phyloP scores from a whole-genome alignment of 352 stramenopile species.

The Pythium brachiatum region DNA sequence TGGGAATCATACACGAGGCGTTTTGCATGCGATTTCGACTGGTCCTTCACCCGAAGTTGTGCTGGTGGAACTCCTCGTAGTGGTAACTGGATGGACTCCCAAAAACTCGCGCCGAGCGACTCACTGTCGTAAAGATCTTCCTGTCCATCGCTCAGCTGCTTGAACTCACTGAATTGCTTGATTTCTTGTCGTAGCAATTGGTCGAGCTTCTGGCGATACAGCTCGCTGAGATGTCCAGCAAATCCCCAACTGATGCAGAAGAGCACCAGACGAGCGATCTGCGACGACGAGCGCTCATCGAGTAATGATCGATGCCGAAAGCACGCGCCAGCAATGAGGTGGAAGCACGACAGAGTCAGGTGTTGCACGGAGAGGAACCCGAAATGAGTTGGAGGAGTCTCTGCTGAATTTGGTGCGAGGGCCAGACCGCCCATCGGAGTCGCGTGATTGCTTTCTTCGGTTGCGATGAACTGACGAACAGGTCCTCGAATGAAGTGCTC shows the following conservation, averaged over 20 bases:
- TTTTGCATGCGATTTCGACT: constrained; percentile 5
- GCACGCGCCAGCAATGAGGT: constrained; percentile 33
- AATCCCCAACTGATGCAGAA: constrained; percentile 60
- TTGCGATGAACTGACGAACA: constrained; percentile 12
- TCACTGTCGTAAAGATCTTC: constrained; percentile 38
- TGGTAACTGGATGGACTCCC: constrained; percentile 29
- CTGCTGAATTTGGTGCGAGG: neutral
- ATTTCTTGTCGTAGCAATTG: constrained; percentile 36
- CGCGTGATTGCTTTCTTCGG: constrained; percentile 10
- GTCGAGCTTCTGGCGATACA: constrained; percentile 46
- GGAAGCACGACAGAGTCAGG: constrained; percentile 35
- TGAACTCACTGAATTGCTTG: constrained; percentile 37
- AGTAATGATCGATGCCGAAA: constrained; percentile 38
- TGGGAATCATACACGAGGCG: constrained; percentile 28
- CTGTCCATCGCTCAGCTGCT: constrained; percentile 30
- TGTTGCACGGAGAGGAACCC: constrained; percentile 45
- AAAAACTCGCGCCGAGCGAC: constrained; percentile 34
- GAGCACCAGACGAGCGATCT: constrained; percentile 33
- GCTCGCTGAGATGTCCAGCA: constrained; percentile 38
- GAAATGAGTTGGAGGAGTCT: constrained; percentile 20
- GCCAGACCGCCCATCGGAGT: neutral
- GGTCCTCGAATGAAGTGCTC: constrained; percentile 7
- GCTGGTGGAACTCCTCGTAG: constrained; percentile 10
- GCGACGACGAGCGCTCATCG: constrained; percentile 26
- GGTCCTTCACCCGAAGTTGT: neutral